Evolutionary conservation across 148 eudicot species (phyloP).

Genomic region (Limonium bicolor): DNA sequence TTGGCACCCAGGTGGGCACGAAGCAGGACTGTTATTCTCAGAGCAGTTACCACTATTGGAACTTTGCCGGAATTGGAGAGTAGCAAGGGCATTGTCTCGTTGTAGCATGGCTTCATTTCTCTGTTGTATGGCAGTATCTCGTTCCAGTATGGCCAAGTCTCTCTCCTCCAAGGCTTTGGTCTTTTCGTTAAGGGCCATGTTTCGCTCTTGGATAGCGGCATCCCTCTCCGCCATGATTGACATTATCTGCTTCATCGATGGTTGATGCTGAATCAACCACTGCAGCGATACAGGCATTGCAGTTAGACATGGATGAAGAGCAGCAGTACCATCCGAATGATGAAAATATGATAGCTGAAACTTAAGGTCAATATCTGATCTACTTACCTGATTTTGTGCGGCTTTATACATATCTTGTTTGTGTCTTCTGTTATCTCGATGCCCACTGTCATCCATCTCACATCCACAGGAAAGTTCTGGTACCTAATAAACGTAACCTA

Average conservation of each 20-base stretch:
- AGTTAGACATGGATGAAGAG: too few relatives aligned
- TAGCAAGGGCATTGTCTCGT: conserved; percentile 67
- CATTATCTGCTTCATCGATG: conserved; percentile 95
- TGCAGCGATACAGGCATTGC: conserved; percentile 6
- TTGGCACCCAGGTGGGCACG: conserved; percentile 58
- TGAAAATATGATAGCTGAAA: too few relatives aligned
- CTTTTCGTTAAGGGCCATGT: conserved; percentile 73
- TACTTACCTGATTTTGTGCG: conserved; percentile 91
- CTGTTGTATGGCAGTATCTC: conserved; percentile 73
- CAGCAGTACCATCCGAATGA: too few relatives aligned
- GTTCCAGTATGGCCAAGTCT: conserved; percentile 77
- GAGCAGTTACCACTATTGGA: conserved; percentile 20
- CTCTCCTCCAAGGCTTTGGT: conserved; percentile 80
- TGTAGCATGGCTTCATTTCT: conserved; percentile 78
- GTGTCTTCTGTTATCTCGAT: conserved; percentile 81
- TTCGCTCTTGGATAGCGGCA: conserved; percentile 85
- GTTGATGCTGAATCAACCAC: conserved; percentile 90
- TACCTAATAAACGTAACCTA: too few relatives aligned
- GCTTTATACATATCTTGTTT: conserved; percentile 44
- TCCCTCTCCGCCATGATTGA: conserved; percentile 88
- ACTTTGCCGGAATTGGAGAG: conserved; percentile 70
- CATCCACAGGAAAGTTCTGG: conserved; percentile 5
- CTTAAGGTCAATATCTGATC: too few relatives aligned
- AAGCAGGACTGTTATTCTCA: conserved; percentile 23
- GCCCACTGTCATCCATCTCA: conserved; percentile 68